phyloP scores from a whole-genome alignment of 2,329 filamentous ascomycete species.

The Clonostachys sp. region DNA sequence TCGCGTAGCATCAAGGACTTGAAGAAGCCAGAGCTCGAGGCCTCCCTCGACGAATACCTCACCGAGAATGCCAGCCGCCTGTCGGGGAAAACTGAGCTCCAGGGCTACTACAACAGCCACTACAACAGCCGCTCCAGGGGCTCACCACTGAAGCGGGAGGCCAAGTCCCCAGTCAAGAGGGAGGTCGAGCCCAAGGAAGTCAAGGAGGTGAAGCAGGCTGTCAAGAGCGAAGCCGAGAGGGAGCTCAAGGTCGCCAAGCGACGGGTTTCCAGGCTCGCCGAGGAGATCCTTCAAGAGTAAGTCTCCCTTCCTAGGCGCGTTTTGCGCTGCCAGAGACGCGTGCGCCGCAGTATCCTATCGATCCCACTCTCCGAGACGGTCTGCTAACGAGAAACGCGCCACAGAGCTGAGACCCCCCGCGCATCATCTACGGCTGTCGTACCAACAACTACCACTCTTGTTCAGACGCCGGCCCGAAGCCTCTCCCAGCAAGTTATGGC shows the following conservation, averaged over 20 bases:
- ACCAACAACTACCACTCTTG: constrained; percentile 37
- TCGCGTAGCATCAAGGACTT: constrained; percentile 57
- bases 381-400: neutral
- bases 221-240: constrained; percentile 27
- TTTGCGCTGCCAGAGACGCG: neutral
- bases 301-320: constrained; percentile 12
- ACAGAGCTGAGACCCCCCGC: neutral
- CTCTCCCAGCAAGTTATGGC: constrained; percentile 40
- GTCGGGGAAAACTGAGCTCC: constrained; percentile 56
- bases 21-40: constrained; percentile 77
- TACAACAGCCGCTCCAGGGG: constrained; percentile 64
- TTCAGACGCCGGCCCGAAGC: constrained; percentile 45
- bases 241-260: constrained; percentile 41
- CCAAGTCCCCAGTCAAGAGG: constrained; percentile 27
- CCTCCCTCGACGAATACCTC: constrained; percentile 69
- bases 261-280: constrained; percentile 34
- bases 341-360: neutral
- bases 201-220: constrained; percentile 38
- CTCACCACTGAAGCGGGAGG: constrained; percentile 58
- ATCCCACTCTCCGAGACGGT: neutral
- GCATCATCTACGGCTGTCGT: constrained; percentile 36
- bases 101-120: constrained; percentile 70
- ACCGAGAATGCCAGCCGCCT: constrained; percentile 63
- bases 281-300: constrained; percentile 41
- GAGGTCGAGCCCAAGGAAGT: constrained; percentile 26